These are phyloP conservation scores for Cucurbitaria berberidis DNA, from an alignment of 2,329 filamentous ascomycete species.

Conservation along the genomic window DNA sequence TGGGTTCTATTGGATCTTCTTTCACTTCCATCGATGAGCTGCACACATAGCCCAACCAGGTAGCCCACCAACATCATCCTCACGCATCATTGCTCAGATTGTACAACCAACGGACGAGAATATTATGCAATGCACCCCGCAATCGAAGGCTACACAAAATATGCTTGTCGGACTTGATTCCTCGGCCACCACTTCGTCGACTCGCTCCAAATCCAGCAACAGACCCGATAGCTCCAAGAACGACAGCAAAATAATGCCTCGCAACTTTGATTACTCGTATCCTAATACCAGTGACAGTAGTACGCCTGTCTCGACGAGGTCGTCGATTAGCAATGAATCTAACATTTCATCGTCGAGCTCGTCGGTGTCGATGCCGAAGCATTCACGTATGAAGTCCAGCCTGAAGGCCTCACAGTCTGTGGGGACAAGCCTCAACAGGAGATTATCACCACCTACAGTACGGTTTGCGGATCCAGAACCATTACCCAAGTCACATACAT, in stretches of 20 bases:
- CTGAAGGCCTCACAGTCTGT: slow-evolving; percentile 27
- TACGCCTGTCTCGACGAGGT: slow-evolving; percentile 25
- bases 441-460: slow-evolving; percentile 29
- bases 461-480: slow-evolving; percentile 32
- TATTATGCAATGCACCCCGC: slow-evolving; percentile 22
- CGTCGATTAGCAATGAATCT: slow-evolving; percentile 21
- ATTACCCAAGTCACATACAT: slow-evolving; percentile 9
- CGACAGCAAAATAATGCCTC: slow-evolving; percentile 6
- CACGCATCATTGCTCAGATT: slow-evolving; percentile 26
- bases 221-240: background rate
- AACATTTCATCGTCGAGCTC: slow-evolving; percentile 24
- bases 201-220: slow-evolving; percentile 1
- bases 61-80: slow-evolving; percentile 26
- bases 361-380: slow-evolving; percentile 8
- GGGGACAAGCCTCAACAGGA: slow-evolving; percentile 12
- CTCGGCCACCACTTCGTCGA: slow-evolving; percentile 9
- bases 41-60: slow-evolving; percentile 18
- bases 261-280: slow-evolving; percentile 11
- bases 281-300: slow-evolving; percentile 21
- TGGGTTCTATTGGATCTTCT: slow-evolving; percentile 9
- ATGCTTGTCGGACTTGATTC: slow-evolving; percentile 3
- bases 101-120: slow-evolving; percentile 15
- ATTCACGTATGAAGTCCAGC: slow-evolving; percentile 29
- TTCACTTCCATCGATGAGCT: slow-evolving; percentile 18
- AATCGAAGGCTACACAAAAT: slow-evolving; percentile 27